Evolutionary conservation across 2,329 filamentous ascomycete species (phyloP).

Genomic region (Neofusicoccum umdonicola): DNA sequence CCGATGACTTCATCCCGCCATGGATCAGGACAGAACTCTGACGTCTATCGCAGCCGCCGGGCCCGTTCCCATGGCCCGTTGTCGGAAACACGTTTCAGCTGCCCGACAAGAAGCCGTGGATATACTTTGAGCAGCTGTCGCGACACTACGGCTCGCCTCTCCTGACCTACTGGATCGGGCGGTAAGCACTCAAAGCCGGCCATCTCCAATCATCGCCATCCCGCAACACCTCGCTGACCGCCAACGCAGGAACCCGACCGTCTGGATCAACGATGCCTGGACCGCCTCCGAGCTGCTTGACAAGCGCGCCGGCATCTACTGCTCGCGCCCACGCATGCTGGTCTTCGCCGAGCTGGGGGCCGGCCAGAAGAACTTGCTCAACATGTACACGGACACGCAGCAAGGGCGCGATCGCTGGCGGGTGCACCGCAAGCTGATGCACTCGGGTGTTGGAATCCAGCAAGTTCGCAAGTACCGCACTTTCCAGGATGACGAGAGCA

Average conservation of each 20-base stretch:
- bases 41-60: constrained; percentile 46
- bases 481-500: constrained; percentile 61
- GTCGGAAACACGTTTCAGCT: constrained; percentile 57
- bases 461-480: constrained; percentile 54
- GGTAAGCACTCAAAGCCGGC: constrained; percentile 18
- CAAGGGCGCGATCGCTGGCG: constrained; percentile 32
- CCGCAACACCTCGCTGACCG: constrained; percentile 33
- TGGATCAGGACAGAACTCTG: not conserved
- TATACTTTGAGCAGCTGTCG: constrained; percentile 56
- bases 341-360: constrained; percentile 42
- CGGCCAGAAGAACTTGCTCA: constrained; percentile 36
- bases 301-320: constrained; percentile 53
- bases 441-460: constrained; percentile 44
- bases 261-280: constrained; percentile 47
- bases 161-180: constrained; percentile 56
- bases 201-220: constrained; percentile 4
- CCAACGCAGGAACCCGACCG: constrained; percentile 36
- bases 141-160: constrained; percentile 50
- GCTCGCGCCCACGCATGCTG: constrained; percentile 48
- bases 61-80: constrained; percentile 54
- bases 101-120: constrained; percentile 56
- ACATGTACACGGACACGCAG: constrained; percentile 33
- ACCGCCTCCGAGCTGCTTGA: constrained; percentile 55
- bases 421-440: constrained; percentile 32
- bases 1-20: not conserved